Base-by-base conservation (phyloP, 2,329 filamentous ascomycete genomes). In the Penicillium sp. region DNA sequence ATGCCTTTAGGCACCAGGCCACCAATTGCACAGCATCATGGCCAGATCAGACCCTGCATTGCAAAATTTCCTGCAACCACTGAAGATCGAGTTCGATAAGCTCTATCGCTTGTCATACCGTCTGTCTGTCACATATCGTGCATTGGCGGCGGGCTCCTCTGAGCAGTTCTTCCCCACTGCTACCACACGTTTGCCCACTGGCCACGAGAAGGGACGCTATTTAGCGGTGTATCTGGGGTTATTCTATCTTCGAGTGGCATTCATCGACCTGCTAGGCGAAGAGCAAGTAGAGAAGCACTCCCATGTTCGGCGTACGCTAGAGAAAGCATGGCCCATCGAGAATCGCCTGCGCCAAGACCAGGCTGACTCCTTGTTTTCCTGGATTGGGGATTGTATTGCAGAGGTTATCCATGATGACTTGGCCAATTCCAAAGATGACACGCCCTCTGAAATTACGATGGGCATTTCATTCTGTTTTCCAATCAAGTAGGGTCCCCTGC, bases 311-410 rank as follows among this genome's bases (percentile, higher is more conserved):
- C 80, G 87, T 47, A 82, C 84, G 5, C 75, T 91, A 54, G 90
- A 92, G 70, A 87, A 82, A 62, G 85, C 84, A 53, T 92, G 89
- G 89, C 85, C 88, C 8, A 93, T 93, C 65, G 83, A 83, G 48
- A 85, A 92, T 43, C 84, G 88, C 54, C 75, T 92, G 61, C 92
- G 92, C 69, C 85, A 84, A 63, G 85, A 90, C 64, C 85, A 91
- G 57, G 83, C 88, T 2, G 83, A 88, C 54, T 85, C 85, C 26
- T 77, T 93, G 1, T 93, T 93, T 70, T 75, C 80, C 16, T 93
- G 90, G 89, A 90, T 93, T 62, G 90, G 89, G 35, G 78, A 82
- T 63, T 88, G 87, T 66, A 90, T 93, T 62, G 88, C 87, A 11
- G 80, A 88, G 54, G 88, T 92, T 2, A 85, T 93, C n/a, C 75